A percentile compares a stretch with the other conserved stretches of the same genome.
Evolutionary conservation across 2,329 filamentous ascomycete genomes (phyloP).

Genomic region (Hypoxylon sp.): DNA sequence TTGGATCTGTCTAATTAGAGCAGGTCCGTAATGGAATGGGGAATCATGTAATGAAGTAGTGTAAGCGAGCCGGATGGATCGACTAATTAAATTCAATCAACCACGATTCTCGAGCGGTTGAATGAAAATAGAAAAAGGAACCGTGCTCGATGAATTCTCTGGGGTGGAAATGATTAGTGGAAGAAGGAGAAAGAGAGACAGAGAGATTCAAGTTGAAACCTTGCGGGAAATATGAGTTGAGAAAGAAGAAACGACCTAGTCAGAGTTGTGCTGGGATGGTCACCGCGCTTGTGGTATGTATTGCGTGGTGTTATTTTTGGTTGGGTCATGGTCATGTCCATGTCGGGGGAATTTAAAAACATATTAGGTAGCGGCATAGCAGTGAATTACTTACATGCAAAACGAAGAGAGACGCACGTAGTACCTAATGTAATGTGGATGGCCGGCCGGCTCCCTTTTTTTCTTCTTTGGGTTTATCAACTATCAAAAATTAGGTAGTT

Average conservation of each 20-base stretch:
- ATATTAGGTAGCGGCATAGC: too few relatives aligned
- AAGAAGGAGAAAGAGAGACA: constrained; percentile 10
- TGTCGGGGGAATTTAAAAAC: constrained; percentile 2
- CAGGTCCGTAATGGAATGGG: not conserved
- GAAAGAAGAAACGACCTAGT: constrained; percentile 20
- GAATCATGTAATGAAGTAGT: constrained; percentile 13
- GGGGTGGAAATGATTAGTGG: constrained; percentile 1
- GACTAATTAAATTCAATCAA: constrained; percentile 32
- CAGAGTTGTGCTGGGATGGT: constrained; percentile 34
- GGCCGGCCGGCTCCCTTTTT: not conserved
- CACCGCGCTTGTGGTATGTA: constrained; percentile 36
- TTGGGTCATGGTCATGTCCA: too few relatives aligned
- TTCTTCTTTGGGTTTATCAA: constrained; percentile 6
- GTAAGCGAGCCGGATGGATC: constrained; percentile 17
- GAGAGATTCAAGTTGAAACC: constrained; percentile 14
- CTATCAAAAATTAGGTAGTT: not conserved
- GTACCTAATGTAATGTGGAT: not conserved
- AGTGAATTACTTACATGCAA: not conserved
- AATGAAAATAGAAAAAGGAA: too few relatives aligned
- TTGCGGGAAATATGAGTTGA: constrained; percentile 29
- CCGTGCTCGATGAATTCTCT: constrained; percentile 7
- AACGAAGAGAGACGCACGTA: not conserved
- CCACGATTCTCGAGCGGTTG: constrained; percentile 20
- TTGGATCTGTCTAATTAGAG: constrained; percentile 12
- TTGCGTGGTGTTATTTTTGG: constrained; percentile 22